phyloP scores from a whole-genome alignment of 192 early-diverging fungal genomes.

The Linnemannia schmuckeri region DNA sequence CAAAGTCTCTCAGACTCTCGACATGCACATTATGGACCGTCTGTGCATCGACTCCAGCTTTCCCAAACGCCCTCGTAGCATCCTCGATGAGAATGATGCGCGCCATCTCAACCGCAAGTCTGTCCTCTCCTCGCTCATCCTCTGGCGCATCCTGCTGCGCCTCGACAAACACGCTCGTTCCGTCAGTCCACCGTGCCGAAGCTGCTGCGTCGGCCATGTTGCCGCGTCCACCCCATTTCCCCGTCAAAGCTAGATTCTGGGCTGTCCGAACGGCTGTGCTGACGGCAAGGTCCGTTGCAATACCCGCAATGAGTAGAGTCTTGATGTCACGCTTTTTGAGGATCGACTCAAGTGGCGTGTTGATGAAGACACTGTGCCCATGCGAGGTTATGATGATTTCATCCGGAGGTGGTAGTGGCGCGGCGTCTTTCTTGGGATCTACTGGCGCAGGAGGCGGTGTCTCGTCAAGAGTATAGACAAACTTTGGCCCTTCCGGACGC shows the following conservation, averaged over 20 bases:
- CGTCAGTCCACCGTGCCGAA: constrained; percentile 30
- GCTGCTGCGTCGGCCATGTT: constrained; percentile 35
- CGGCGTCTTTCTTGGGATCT: constrained; percentile 26
- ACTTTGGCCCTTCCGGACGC: constrained; percentile 29
- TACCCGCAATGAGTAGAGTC: constrained; percentile 30
- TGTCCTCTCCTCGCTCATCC: constrained; percentile 29
- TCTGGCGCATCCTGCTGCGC: constrained; percentile 27
- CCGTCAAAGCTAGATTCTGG: constrained; percentile 37
- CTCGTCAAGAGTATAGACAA: constrained; percentile 34
- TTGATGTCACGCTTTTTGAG: constrained; percentile 33
- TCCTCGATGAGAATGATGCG: constrained; percentile 33
- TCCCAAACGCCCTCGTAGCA: constrained; percentile 36
- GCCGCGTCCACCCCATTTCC: constrained; percentile 31
- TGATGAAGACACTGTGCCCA: constrained; percentile 34
- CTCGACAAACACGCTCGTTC: constrained; percentile 35
- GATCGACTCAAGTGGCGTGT: constrained; percentile 34
- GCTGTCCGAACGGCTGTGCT: constrained; percentile 32
- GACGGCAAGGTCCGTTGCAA: constrained; percentile 30
- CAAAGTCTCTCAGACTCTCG: constrained; percentile 35
- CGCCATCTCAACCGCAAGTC: constrained; percentile 30
- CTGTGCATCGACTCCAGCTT: constrained; percentile 26
- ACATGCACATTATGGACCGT: constrained; percentile 32
- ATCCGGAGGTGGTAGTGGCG: constrained; percentile 18
- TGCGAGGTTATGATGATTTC: constrained; percentile 33
- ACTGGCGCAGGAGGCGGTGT: constrained; percentile 24